Percentiles rank a stretch among this genome's conserved stretches.
phyloP scores from a whole-genome alignment of 2,329 filamentous ascomycete species.

The Fusarium virguliforme region DNA sequence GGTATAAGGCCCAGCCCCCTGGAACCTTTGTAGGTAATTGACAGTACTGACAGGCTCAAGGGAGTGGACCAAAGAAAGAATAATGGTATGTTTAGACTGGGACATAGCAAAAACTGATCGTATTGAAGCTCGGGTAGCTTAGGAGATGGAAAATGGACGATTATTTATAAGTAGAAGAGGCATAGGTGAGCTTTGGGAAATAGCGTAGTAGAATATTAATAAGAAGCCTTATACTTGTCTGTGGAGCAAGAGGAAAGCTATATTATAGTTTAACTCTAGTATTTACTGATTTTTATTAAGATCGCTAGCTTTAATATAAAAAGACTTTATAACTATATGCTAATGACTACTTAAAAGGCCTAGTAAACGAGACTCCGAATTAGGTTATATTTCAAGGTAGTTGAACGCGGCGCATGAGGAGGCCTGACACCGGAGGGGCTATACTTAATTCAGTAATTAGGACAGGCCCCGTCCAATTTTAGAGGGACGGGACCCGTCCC shows the following conservation, averaged over 20 bases:
- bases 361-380: conserved; percentile 17
- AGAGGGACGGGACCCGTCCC: background rate
- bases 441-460: background rate
- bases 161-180: conserved; percentile 18
- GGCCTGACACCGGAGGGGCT: conserved; percentile 9
- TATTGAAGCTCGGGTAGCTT: conserved; percentile 14
- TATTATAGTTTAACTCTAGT: conserved; percentile 18
- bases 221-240: conserved; percentile 24
- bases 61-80: conserved; percentile 28
- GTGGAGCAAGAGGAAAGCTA: conserved; percentile 12
- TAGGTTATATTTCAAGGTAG: conserved; percentile 8
- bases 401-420: background rate
- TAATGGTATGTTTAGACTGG: conserved; percentile 25
- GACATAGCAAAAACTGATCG: conserved; percentile 15
- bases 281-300: conserved; percentile 6
- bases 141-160: conserved; percentile 5
- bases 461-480: background rate
- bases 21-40: background rate
- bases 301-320: background rate
- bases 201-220: conserved; percentile 1
- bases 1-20: background rate
- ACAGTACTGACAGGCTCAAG: background rate
- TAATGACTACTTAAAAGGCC: background rate
- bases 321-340: background rate
- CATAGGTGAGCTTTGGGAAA: conserved; percentile 12